phyloP scores from a whole-genome alignment of 306 rosid species.

The Echinosophora koreensis region DNA sequence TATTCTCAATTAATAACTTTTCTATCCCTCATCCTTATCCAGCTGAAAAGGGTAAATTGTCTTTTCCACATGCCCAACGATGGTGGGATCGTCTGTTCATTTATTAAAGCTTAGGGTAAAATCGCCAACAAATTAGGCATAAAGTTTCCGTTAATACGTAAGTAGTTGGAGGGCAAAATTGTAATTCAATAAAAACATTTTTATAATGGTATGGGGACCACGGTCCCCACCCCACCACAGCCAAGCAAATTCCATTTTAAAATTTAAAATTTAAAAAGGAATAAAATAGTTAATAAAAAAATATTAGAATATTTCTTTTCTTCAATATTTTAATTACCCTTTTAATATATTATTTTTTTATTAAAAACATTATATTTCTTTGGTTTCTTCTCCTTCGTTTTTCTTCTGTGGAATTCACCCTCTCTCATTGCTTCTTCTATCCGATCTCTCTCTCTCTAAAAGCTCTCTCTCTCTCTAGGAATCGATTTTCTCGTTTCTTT shows the following conservation, averaged over 20 bases:
- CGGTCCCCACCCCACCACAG: constrained; percentile 47
- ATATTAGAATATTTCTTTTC: constrained; percentile 27
- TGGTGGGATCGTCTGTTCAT: constrained; percentile 4
- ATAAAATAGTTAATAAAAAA: constrained; percentile 37
- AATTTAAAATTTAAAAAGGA: constrained; percentile 38
- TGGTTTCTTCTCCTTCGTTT: constrained; percentile 63
- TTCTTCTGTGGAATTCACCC: constrained; percentile 57
- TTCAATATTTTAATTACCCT: constrained; percentile 27
- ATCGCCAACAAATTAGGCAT: background rate
- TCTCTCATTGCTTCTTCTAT: constrained; percentile 60
- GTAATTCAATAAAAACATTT: constrained; percentile 31
- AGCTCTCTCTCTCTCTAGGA: constrained; percentile 38
- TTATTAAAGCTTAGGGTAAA: constrained; percentile 1
- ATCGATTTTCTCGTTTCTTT: constrained; percentile 39
- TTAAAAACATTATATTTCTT: constrained; percentile 31
- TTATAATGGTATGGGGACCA: constrained; percentile 52
- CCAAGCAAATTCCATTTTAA: constrained; percentile 45
- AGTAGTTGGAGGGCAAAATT: constrained; percentile 39
- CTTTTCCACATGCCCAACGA: background rate
- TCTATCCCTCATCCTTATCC: constrained; percentile 5
- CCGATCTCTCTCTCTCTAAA: constrained; percentile 60
- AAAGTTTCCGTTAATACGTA: constrained; percentile 18
- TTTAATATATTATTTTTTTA: background rate
- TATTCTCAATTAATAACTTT: no score
- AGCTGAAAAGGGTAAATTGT: constrained; percentile 12